Evolutionary conservation across 345 rosid species (phyloP).

Genomic region (Linum trigynum): DNA sequence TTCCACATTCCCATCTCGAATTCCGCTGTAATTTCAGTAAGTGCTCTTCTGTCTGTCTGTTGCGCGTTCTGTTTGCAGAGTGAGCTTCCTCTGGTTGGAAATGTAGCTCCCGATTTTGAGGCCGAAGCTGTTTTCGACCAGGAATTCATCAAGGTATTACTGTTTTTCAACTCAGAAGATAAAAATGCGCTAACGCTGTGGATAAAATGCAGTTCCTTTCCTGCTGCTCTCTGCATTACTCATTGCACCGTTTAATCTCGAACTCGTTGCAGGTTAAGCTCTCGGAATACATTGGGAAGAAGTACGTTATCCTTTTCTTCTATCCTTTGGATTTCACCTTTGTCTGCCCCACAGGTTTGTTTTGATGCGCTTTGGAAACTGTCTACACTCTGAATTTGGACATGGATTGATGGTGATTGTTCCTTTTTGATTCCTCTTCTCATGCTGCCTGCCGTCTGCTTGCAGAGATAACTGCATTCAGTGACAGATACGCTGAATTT

Average conservation of each 20-base stretch:
- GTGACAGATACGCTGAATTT: constrained; percentile 78
- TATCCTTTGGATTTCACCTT: constrained; percentile 98
- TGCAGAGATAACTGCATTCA: constrained; percentile 96
- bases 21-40: too few species aligned
- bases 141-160: constrained; percentile 74
- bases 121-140: constrained; percentile 98
- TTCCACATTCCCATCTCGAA: too few species aligned
- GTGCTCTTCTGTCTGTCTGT: not conserved
- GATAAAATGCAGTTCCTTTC: not conserved
- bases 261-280: constrained; percentile 68
- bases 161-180: not conserved
- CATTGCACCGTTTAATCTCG: not conserved
- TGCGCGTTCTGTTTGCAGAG: constrained; percentile 27
- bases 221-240: not conserved
- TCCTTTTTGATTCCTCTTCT: constrained; percentile 3
- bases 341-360: constrained; percentile 94
- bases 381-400: not conserved
- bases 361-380: not conserved
- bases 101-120: constrained; percentile 77
- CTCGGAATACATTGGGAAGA: constrained; percentile 92
- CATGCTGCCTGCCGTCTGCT: constrained; percentile 2
- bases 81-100: constrained; percentile 79
- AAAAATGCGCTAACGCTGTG: not conserved
- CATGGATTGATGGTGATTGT: constrained; percentile 9
- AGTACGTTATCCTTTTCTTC: constrained; percentile 93